These are phyloP conservation scores for Trichoderma sp. DNA, from an alignment of 2,329 filamentous ascomycete genomes.

Conservation along the genomic window DNA sequence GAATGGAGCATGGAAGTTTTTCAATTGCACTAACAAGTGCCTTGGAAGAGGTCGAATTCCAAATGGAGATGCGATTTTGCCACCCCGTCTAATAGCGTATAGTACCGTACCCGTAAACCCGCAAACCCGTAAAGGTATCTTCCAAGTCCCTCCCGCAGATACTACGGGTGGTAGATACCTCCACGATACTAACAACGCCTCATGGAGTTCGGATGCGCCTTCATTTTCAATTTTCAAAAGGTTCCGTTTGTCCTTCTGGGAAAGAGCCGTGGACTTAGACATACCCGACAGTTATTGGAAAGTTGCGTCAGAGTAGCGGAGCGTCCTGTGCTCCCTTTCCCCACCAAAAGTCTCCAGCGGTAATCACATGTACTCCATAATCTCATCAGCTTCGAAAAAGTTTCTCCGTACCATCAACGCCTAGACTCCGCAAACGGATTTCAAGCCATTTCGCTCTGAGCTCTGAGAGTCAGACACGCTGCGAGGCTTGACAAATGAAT, in stretches of 20 bases:
- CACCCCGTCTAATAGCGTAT: not conserved
- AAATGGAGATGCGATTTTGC: not conserved
- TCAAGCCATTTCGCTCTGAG: not conserved
- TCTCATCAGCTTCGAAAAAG: constrained; percentile 3
- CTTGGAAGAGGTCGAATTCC: not conserved
- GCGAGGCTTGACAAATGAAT: constrained; percentile 1
- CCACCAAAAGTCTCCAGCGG: constrained; percentile 17
- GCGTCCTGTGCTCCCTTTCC: constrained; percentile 1
- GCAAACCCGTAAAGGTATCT: not conserved
- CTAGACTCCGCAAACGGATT: not conserved
- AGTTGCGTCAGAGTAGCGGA: constrained; percentile 17
- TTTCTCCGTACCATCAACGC: not conserved
- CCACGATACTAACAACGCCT: not conserved
- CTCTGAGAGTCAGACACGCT: not conserved
- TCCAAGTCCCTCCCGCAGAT: not conserved
- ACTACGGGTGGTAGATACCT: not conserved
- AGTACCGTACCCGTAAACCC: not conserved
- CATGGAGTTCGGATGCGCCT: not conserved
- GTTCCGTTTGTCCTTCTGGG: not conserved
- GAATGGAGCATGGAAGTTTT: not conserved
- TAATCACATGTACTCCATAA: constrained; percentile 18
- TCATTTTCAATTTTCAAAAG: not conserved
- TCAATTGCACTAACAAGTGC: not conserved
- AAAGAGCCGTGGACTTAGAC: not conserved
- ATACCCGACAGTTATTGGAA: not conserved